Evolutionary conservation across 257 asterid species (phyloP).

Genomic region (Mitragyna speciosa): DNA sequence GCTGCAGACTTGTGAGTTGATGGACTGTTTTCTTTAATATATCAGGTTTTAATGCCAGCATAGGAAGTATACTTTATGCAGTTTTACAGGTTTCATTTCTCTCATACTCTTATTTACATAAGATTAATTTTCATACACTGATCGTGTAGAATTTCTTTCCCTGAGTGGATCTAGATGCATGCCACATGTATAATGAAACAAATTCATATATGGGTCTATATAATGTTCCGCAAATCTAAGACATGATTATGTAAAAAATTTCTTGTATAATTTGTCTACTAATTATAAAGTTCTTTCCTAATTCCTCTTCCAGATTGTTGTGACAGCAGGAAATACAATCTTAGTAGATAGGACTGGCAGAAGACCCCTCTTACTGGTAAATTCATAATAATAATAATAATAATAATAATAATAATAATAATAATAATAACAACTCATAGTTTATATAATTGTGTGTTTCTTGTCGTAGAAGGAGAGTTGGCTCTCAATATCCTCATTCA

Average conservation of each 20-base stretch:
- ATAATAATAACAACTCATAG: not conserved
- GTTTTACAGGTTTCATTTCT: conserved; percentile 21
- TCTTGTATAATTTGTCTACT: not conserved
- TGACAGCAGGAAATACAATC: conserved; percentile 21
- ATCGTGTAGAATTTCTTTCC: not conserved
- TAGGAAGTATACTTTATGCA: conserved; percentile 21
- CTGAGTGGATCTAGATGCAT: not conserved
- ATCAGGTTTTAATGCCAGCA: conserved; percentile 22
- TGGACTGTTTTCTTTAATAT: not conserved
- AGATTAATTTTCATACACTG: no score
- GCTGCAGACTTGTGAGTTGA: not conserved
- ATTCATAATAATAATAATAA: not conserved
- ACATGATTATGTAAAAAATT: not conserved
- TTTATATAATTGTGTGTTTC: no score
- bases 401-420: not conserved
- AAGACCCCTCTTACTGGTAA: conserved; percentile 34
- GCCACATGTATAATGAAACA: not conserved
- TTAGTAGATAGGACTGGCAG: conserved; percentile 30
- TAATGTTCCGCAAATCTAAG: not conserved
- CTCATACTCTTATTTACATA: not conserved
- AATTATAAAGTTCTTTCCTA: not conserved
- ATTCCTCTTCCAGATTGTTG: conserved; percentile 10
- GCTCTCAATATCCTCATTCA: no score
- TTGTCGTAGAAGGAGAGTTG: no score
- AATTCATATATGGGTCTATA: not conserved